Evolutionary conservation across 1,284 basidiomycete genomes (phyloP).

Genomic region (Blastosporella zonata): DNA sequence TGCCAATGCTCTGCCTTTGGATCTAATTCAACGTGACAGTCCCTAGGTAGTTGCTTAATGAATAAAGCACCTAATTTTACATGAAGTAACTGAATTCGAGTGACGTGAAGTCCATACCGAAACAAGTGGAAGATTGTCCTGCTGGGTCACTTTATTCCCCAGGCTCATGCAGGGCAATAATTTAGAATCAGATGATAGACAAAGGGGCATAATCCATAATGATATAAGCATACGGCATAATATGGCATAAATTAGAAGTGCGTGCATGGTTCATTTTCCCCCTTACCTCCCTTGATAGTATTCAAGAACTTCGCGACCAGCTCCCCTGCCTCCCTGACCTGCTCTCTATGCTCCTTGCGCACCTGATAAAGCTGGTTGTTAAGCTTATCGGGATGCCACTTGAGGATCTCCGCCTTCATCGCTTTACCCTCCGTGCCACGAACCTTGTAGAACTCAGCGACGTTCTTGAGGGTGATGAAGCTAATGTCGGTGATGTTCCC

Average conservation of each 20-base stretch:
- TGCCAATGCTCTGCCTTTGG: neutral
- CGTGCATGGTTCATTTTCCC: neutral
- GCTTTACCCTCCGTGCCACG: slow-evolving; percentile 30
- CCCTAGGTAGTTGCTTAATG: neutral
- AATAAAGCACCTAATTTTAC: neutral
- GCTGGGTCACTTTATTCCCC: no score
- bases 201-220: neutral
- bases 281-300: slow-evolving; percentile 7
- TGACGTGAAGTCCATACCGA: no score
- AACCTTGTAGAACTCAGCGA: slow-evolving; percentile 39
- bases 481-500: slow-evolving; percentile 18
- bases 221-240: slow-evolving; percentile 7
- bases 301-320: slow-evolving; percentile 44
- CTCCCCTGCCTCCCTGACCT: slow-evolving; percentile 43
- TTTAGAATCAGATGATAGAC: no score
- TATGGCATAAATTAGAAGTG: no score
- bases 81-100: no score
- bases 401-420: slow-evolving; percentile 43
- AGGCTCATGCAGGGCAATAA: no score
- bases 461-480: slow-evolving; percentile 21
- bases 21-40: no score
- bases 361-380: slow-evolving; percentile 40
- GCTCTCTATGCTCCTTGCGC: slow-evolving; percentile 36
- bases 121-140: no score
- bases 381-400: slow-evolving; percentile 57